These are phyloP conservation scores for Beauveria caledonica DNA, from an alignment of 2,329 filamentous ascomycete genomes.

Conservation along the genomic window DNA sequence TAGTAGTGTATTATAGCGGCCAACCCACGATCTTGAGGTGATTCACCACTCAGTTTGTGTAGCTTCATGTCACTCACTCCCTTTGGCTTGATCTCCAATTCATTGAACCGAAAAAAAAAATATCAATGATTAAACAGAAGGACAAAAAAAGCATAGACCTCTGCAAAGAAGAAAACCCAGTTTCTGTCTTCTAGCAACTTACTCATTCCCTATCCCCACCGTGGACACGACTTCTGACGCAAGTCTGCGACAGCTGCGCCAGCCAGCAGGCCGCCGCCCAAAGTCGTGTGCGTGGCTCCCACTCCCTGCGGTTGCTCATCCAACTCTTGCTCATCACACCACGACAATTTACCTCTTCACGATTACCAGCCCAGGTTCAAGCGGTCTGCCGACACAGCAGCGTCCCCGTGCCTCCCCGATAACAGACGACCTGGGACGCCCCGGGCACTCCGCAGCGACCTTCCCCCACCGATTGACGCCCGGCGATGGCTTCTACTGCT, in stretches of 20 bases:
- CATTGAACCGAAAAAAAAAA: too few relatives aligned
- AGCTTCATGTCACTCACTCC: too few relatives aligned
- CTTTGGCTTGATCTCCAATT: too few relatives aligned
- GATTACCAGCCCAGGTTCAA: background rate
- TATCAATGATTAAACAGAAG: too few relatives aligned
- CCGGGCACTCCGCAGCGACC: background rate
- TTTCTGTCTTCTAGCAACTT: background rate
- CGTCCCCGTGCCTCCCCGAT: background rate
- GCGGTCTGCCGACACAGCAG: background rate
- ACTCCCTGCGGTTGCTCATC: background rate
- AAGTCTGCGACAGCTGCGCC: slow-evolving; percentile 2
- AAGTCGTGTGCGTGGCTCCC: slow-evolving; percentile 2
- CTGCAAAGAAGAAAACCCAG: background rate
- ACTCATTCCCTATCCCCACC: background rate
- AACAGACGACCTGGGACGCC: background rate
- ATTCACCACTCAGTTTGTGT: too few relatives aligned
- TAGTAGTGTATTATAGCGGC: too few relatives aligned
- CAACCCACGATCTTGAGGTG: too few relatives aligned
- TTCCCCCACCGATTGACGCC: background rate
- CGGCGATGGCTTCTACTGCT: slow-evolving; percentile 2
- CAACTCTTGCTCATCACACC: background rate
- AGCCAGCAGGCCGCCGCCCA: background rate
- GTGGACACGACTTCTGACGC: background rate
- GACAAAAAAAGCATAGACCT: too few relatives aligned
- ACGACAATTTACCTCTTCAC: background rate